Evolutionary conservation across 2,329 filamentous ascomycete species (phyloP), one percentile per base, ranked within the genome.

Genomic region (Conoideocrella luteorostrata): DNA sequence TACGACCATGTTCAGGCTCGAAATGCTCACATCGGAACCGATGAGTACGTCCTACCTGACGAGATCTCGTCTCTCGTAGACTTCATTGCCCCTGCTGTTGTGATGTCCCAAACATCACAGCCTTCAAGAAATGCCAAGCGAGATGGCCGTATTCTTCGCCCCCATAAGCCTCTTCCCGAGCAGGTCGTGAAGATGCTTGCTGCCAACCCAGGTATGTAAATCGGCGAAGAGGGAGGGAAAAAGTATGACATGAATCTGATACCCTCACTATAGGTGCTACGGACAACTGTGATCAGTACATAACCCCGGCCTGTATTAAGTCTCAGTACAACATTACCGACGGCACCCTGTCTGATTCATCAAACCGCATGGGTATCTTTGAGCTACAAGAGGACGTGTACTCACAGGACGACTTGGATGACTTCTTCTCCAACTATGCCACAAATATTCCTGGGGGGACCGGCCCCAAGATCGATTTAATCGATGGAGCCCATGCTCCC

Each of bases 221-320:
- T 5, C 37, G n/a, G n/a, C n/a, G n/a, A n/a, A n/a, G n/a, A n/a
- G n/a, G n/a, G n/a, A n/a, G n/a, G n/a, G n/a, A n/a, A n/a, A n/a
- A n/a, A n/a, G n/a, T n/a, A n/a, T n/a, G n/a, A n/a, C n/a, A n/a
- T n/a, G n/a, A n/a, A 39, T 13, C 37, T 26, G 17, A 39, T 10
- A 34, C 17, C 11, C 9, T 22, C 5, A 22, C 15, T 22, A 28
- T 30, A 35, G 49, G 22, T 13, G 5, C 39, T 10, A 50, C 46
- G 5, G 21, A 41, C 4, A 38, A 44, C 22, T 82, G 79, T 53
- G 70, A 75, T 50, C 58, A 61, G 13, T 69, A 73, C 52, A 78
- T 82, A 50, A 80, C 76, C 1, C 75, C 76, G 0, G 68, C 69
- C 33, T 82, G 78, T 51, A 65, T 78, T 37, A 66, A 68, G 33